phyloP scores from a whole-genome alignment of 2,329 filamentous ascomycete species.

The Penicillium janthinellum region DNA sequence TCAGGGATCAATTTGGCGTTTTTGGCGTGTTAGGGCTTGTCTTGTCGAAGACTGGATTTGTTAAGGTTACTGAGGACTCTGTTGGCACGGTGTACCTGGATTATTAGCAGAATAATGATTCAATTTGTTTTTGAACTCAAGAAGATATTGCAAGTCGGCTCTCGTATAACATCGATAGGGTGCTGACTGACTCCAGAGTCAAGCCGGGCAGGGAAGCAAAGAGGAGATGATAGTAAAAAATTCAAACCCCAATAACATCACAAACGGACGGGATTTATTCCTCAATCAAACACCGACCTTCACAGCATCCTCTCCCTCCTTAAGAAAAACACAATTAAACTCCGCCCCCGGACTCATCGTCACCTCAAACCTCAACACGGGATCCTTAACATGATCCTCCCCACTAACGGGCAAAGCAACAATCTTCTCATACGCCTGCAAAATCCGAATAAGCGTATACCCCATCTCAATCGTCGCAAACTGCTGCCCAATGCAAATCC shows the following conservation, averaged over 20 bases:
- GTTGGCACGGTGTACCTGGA: neutral
- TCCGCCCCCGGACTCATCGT: conserved; percentile 42
- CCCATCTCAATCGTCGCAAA: conserved; percentile 63
- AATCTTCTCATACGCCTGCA: conserved; percentile 46
- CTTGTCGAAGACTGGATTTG: neutral
- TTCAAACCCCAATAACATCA: neutral
- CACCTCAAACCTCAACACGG: conserved; percentile 40
- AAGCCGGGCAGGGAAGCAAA: neutral
- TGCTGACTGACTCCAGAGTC: neutral
- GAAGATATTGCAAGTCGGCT: conserved; percentile 1
- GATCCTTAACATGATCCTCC: conserved; percentile 39
- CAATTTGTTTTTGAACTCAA: neutral
- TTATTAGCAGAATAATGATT: neutral
- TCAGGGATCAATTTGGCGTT: neutral
- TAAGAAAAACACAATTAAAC: conserved; percentile 44
- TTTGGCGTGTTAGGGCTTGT: neutral
- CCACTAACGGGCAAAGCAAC: conserved; percentile 35
- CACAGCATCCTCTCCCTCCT: conserved; percentile 25
- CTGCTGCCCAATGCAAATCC: conserved; percentile 61
- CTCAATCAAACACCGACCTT: conserved; percentile 2
- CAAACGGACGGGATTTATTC: neutral
- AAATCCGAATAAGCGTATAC: conserved; percentile 48
- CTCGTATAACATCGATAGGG: conserved; percentile 1
- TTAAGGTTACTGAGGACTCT: too few species aligned
- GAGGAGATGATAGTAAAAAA: neutral